A percentile compares a stretch with the other conserved stretches of the same genome.
phyloP scores from a whole-genome alignment of 306 rosid genomes.

The Acmispon strigosus region DNA sequence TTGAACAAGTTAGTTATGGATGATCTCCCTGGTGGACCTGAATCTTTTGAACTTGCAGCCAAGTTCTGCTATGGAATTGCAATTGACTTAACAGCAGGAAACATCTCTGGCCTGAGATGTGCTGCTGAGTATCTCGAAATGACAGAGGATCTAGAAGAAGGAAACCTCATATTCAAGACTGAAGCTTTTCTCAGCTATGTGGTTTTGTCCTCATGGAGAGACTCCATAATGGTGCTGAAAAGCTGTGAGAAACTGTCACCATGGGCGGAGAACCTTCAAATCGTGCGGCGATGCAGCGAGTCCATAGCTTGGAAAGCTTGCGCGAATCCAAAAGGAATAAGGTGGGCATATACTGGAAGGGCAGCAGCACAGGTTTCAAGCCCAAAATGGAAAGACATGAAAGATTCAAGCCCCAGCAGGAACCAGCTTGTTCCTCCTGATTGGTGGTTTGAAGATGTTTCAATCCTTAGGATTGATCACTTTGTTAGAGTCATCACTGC shows the following conservation, averaged over 20 bases:
- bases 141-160: conserved; percentile 98
- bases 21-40: conserved; percentile 87
- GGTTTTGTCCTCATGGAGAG: conserved; percentile 95
- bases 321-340: conserved; percentile 90
- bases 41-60: conserved; percentile 77
- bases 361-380: conserved; percentile 49
- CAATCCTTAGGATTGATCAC: conserved; percentile 92
- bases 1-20: conserved; percentile 60
- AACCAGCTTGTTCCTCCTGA: conserved; percentile 77
- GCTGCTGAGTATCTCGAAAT: conserved; percentile 91
- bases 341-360: conserved; percentile 93
- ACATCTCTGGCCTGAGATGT: conserved; percentile 92
- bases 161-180: conserved; percentile 94
- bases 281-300: conserved; percentile 89
- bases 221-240: conserved; percentile 83
- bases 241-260: conserved; percentile 96
- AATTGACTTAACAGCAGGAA: conserved; percentile 85
- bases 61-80: conserved; percentile 89
- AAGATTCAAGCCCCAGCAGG: conserved; percentile 77
- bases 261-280: conserved; percentile 95
- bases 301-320: conserved; percentile 99
- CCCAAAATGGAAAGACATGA: conserved; percentile 77
- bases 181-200: conserved; percentile 98
- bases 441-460: conserved; percentile 99
- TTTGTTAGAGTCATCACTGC: conserved; percentile 92